Evolutionary conservation across 2,329 filamentous ascomycete genomes (phyloP), one percentile per base, ranked within the genome.

Genomic region (Alternaria sp.): DNA sequence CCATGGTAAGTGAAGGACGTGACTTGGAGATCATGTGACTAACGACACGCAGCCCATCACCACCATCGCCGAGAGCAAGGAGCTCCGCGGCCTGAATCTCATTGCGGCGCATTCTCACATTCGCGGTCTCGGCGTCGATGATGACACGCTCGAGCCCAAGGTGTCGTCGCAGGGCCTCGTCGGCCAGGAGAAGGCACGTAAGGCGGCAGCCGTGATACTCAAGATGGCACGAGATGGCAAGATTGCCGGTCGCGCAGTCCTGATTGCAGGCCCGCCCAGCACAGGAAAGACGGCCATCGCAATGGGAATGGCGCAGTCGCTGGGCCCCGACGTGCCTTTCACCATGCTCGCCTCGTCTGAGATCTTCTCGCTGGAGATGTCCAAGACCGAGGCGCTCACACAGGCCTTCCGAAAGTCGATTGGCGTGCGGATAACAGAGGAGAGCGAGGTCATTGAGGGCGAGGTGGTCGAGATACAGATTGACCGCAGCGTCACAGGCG

Each of bases 181-280:
- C 9, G 96, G 96, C 49, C 96, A 99, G 83, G 91, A 96, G 77
- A 97, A 97, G 85, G 96, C 96, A 60, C 90, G 96, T 64, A 98
- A 97, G 82, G 96, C 96, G 10, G 96, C 96, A 4, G 96, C 95
- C 1, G 91, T 99, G 52, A 97, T 99, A 74, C 84, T 99, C 65
- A 93, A 97, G 84, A 99, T 99, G 96, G 96, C 97, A 74, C 97
- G 97, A 83, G 93, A 97, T 78, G 95, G 95, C 77, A 98, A 97
- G 86, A 98, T 99, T 83, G 96, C 96, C 62, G 96, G 96, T 57
- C 90, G 95, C 75, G 96, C 96, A 32, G 92, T 97, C 30, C 85
- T 99, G 73, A 97, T 99, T 75, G 95, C 96, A 52, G 96, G 96
- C 0, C 96, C 96, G 64, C 96, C 96, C 5, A 95, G 96, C 82